Evolutionary conservation across 164 flowering plant species (phyloP), one percentile per base, ranked within the genome.

Genomic region (Nymphaea thermarum): DNA sequence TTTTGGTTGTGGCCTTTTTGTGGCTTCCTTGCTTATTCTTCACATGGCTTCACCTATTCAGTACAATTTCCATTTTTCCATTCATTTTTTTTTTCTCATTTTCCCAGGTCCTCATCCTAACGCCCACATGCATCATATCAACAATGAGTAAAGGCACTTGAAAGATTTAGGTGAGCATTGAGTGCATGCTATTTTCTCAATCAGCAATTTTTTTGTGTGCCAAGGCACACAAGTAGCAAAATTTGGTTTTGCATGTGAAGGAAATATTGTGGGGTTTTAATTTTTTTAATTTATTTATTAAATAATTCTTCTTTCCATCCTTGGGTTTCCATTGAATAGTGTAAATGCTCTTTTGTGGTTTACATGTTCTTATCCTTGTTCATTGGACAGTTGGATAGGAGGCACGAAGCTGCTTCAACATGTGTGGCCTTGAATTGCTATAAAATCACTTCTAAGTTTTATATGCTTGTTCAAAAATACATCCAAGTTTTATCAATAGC

Each of bases 131-230:
- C 82, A 84, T 15, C 85, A 86, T 80, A 82, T 85, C 25, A 72
- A 68, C 55, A 89, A 90, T 72, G 96, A 93, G 74, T 65, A 64
- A 86, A 76, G 76, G 88, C 89, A 96, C 82, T 90, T 69, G 86
- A 88, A 76, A 81, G 87, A 63, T 90, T 88, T 84, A 93, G 98
- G 96, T 93, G 82, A 76, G 79, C 12, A 65, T 18, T n/a, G 25
- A 10, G 43, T 43, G 42, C 42, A n/a, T 14, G 16, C 51, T 51
- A 3, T 44, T 70, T 64, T 43, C 42, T 6, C 36, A 25, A 25
- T 25, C 1, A 25, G 36, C 1, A 1, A 25, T 0, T 25, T 25
- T 25, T 25, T 25, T 25, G n/a, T 25, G 36, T 25, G 36, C 36
- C 36, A 25, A 25, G 36, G 36, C 36, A 25, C 36, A 25, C 36